Conservation (phyloP, 1,284 basidiomycete species). For the Fomitopsis palustris region DNA sequence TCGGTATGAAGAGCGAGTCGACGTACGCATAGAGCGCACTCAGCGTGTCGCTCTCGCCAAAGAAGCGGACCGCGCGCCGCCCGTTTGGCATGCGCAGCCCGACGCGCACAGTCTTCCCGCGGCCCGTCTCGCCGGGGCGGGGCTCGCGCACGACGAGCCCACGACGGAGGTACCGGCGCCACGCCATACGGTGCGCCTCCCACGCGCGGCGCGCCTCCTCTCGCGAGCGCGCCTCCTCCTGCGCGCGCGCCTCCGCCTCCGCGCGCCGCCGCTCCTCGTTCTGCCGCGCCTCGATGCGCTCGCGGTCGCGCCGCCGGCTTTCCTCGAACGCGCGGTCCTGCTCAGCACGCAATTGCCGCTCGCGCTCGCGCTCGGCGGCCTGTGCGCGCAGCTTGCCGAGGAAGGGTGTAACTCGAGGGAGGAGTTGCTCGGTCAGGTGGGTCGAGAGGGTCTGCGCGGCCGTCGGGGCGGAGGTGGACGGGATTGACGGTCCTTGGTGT, state of each 20-base stretch:
- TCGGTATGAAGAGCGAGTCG: conserved; percentile 49
- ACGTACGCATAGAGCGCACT: conserved; percentile 69
- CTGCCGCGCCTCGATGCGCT: conserved; percentile 54
- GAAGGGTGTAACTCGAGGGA: conserved; percentile 79
- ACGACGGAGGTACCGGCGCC: conserved; percentile 48
- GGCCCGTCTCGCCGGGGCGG: conserved; percentile 25
- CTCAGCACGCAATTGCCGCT: conserved; percentile 66
- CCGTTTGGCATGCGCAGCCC: conserved; percentile 71
- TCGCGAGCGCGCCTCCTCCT: conserved; percentile 27
- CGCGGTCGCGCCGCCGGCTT: conserved; percentile 65
- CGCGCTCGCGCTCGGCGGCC: conserved; percentile 56
- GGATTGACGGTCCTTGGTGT: conserved; percentile 66
- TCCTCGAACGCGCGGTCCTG: conserved; percentile 80
- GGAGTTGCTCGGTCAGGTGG: conserved; percentile 65
- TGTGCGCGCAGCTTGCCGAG: conserved; percentile 56
- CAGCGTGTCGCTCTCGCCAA: conserved; percentile 48
- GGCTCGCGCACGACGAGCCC: conserved; percentile 36
- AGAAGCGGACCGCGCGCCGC: conserved; percentile 53
- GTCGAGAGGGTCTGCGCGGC: conserved; percentile 59
- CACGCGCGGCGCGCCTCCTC: conserved; percentile 31
- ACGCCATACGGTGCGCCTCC: conserved; percentile 37
- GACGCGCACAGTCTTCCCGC: conserved; percentile 44
- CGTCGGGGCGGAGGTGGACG: conserved; percentile 45
- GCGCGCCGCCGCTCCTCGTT: conserved; percentile 38
- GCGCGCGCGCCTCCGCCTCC: conserved; percentile 28